Percentiles rank a stretch among this genome's conserved stretches.
phyloP scores from a whole-genome alignment of 164 flowering plant genomes.

The Sextonia rubra region DNA sequence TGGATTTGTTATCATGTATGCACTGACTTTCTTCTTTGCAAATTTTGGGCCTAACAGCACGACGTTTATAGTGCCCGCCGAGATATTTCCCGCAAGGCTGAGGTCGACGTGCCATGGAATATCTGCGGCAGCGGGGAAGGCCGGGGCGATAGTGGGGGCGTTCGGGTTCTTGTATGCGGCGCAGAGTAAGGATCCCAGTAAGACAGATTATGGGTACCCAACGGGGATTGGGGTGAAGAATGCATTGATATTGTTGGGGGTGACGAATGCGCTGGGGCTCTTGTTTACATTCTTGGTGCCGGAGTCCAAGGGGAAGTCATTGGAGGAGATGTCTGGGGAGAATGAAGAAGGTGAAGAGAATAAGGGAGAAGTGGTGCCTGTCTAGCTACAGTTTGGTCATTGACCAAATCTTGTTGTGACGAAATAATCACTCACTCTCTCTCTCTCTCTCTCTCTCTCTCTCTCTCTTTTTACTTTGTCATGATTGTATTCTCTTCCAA shows the following conservation, averaged over 20 bases:
- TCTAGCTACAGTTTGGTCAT: background rate
- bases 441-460: background rate
- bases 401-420: no score
- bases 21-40: conserved; percentile 37
- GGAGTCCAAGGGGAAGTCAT: conserved; percentile 38
- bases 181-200: conserved; percentile 15
- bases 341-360: conserved; percentile 1
- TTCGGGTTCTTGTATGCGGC: conserved; percentile 37
- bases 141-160: conserved; percentile 41
- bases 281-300: conserved; percentile 38
- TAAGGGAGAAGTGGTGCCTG: background rate
- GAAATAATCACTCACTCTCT: background rate
- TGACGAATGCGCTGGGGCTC: conserved; percentile 25
- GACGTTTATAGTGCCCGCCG: conserved; percentile 40
- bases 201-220: conserved; percentile 34
- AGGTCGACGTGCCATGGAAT: conserved; percentile 45
- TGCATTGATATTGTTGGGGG: conserved; percentile 31
- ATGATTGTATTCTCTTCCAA: background rate
- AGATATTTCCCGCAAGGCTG: conserved; percentile 41
- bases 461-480: background rate
- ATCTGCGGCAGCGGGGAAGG: conserved; percentile 39
- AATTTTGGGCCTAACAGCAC: conserved; percentile 44
- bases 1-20: conserved; percentile 28
- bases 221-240: conserved; percentile 41
- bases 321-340: conserved; percentile 40